phyloP scores from a whole-genome alignment of 78 protist genomes.

The Dictyostelium citrinum region DNA sequence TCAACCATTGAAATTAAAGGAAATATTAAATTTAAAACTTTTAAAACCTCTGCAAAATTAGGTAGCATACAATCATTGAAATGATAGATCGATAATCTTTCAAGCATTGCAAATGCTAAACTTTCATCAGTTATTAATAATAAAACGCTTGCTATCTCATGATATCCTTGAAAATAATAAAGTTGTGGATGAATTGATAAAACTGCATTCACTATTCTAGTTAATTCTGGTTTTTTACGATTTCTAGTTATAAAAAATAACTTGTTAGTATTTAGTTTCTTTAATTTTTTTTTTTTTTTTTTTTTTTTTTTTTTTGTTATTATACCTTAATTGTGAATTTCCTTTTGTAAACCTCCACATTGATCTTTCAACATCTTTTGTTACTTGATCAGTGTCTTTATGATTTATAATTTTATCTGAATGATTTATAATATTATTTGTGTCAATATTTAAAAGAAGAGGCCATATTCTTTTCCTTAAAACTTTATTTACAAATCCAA shows the following conservation, averaged over 20 bases:
- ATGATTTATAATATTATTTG: slow-evolving; percentile 5
- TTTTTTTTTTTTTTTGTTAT: too few species aligned
- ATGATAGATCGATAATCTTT: slow-evolving; percentile 67
- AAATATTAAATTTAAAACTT: slow-evolving; percentile 28
- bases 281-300: too few species aligned
- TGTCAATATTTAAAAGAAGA: slow-evolving; percentile 24
- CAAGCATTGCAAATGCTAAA: slow-evolving; percentile 65
- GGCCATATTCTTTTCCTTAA: slow-evolving; percentile 54
- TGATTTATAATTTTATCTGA: slow-evolving; percentile 24
- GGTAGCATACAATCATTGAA: slow-evolving; percentile 57
- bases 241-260: not conserved
- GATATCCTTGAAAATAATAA: slow-evolving; percentile 78
- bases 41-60: slow-evolving; percentile 25
- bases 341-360: slow-evolving; percentile 81
- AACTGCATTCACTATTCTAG: slow-evolving; percentile 58
- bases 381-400: slow-evolving; percentile 74
- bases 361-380: slow-evolving; percentile 81
- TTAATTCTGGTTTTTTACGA: slow-evolving; percentile 62
- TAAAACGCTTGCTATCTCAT: slow-evolving; percentile 70
- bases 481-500: slow-evolving; percentile 54
- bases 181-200: slow-evolving; percentile 42
- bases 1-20: slow-evolving; percentile 37
- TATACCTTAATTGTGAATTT: slow-evolving; percentile 57
- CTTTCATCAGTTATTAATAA: slow-evolving; percentile 59
- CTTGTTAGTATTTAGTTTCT: not conserved